phyloP scores from a whole-genome alignment of 108 stramenopile genomes.

The Cyclostephanos tholiformis region DNA sequence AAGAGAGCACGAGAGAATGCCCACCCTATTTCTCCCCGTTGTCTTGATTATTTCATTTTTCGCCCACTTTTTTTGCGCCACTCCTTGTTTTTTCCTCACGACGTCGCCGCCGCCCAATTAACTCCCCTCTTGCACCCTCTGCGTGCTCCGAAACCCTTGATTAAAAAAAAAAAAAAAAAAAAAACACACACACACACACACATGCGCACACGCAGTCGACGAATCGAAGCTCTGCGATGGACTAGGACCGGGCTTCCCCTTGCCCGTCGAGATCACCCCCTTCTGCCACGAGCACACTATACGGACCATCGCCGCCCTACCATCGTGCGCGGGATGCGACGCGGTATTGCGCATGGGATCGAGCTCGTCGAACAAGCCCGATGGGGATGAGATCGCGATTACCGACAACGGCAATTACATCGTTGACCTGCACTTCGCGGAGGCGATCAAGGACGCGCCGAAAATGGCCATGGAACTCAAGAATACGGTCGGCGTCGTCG shows the following conservation, averaged over 20 bases:
- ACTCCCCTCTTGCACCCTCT: too few species aligned
- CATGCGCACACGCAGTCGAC: conserved; percentile 68
- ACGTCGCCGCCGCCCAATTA: not conserved
- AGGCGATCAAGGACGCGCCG: conserved; percentile 89
- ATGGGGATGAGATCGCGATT: conserved; percentile 95
- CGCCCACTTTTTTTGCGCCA: not conserved
- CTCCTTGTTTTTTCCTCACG: not conserved
- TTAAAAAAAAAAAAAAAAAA: too few species aligned
- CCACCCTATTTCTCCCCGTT: too few species aligned
- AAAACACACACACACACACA: too few species aligned
- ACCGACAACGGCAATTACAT: conserved; percentile 99
- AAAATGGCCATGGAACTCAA: conserved; percentile 87
- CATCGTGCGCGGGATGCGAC: conserved; percentile 85
- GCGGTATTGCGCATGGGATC: conserved; percentile 91
- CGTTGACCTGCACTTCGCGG: conserved; percentile 95
- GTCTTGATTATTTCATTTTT: not conserved
- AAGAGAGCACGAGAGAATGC: conserved; percentile 9
- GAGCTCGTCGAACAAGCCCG: conserved; percentile 75
- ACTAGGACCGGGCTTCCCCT: conserved; percentile 92
- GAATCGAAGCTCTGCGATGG: conserved; percentile 95
- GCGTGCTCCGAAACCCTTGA: too few species aligned
- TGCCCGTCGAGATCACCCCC: conserved; percentile 96
- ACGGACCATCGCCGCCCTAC: conserved; percentile 83
- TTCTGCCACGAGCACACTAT: conserved; percentile 98
- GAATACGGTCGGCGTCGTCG: conserved; percentile 95